A percentile compares a stretch with the other conserved stretches of the same genome.
These are phyloP conservation scores for Chaetomiaceae sp. DNA, from an alignment of 2,329 filamentous ascomycete species.

Conservation along the genomic window DNA sequence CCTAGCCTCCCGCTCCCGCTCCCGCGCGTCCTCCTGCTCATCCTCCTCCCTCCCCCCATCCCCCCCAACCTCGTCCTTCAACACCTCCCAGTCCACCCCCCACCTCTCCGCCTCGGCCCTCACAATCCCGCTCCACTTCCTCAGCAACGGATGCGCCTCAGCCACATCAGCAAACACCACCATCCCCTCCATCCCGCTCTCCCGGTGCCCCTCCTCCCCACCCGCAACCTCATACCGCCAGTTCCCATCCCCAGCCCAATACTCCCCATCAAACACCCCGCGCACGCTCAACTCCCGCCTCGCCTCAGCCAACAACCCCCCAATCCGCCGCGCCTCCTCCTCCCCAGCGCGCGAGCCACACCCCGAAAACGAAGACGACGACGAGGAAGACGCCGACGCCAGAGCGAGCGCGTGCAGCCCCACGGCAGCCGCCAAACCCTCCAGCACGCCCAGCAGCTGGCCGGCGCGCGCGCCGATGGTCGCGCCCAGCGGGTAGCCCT, in stretches of 20 bases:
- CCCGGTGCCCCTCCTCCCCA: neutral
- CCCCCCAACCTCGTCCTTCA: conserved; percentile 19
- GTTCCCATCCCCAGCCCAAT: conserved; percentile 62
- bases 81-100: conserved; percentile 26
- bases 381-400: conserved; percentile 8
- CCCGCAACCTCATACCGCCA: conserved; percentile 58
- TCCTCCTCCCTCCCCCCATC: conserved; percentile 13
- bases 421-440: conserved; percentile 57
- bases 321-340: conserved; percentile 25
- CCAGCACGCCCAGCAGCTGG: conserved; percentile 68
- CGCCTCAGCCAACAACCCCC: conserved; percentile 44
- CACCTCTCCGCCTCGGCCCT: conserved; percentile 38
- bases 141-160: conserved; percentile 60
- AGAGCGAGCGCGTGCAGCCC: conserved; percentile 11
- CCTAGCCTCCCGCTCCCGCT: conserved; percentile 8
- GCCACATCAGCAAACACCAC: conserved; percentile 58
- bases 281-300: conserved; percentile 55
- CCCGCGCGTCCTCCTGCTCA: conserved; percentile 13
- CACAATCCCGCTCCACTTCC: conserved; percentile 52
- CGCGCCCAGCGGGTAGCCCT: conserved; percentile 80
- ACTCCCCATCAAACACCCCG: conserved; percentile 61
- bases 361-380: conserved; percentile 3
- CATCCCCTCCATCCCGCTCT: conserved; percentile 31
- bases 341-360: neutral
- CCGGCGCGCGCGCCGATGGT: conserved; percentile 72